Evolutionary conservation across 306 rosid genomes (phyloP), one percentile per base, ranked within the genome.

Genomic region (Castanea sativa): DNA sequence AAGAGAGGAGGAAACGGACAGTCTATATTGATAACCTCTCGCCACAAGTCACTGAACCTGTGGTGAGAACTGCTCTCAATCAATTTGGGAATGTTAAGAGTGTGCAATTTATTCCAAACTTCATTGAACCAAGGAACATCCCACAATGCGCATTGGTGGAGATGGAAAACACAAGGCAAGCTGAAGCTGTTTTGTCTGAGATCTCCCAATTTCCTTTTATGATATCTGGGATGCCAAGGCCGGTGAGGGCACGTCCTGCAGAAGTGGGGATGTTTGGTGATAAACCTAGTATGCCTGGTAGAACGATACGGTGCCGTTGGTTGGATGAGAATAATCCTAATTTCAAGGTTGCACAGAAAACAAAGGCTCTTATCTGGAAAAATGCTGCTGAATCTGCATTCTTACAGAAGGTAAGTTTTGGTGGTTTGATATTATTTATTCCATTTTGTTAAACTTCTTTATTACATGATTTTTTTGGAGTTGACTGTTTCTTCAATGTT

Each of bases 161-260:
- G 82, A 76, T 95, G 89, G 97, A 90, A 38, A 87, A 89, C 35
- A 8, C 55, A 6, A 84, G 84, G 82, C 85, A 91, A 87, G 98
- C 78, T 16, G 30, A 55, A 69, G 87, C 85, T 25, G 80, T 94
- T 52, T 25, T 83, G 63, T 65, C 83, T 1, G 81, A 77, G 85
- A 21, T 83, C 20, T 6, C 60, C 0, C 82, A 86, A 21, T 80
- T 73, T 78, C 90, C 91, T 19, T 94, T 94, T 86, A 92, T 94
- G 99, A 89, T 94, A 79, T 78, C 88, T 43, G 99, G 99, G 82
- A 88, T 90, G 94, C 99, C 97, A 29, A 87, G 99, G 55, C 97
- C 97, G 0, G 92, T 87, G 70, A 90, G 92, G 83, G 94, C 92
- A 6, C 78, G 65, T 56, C 86, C 51, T 67, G 91, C 93, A 10